Evolutionary conservation across 2,329 filamentous ascomycete genomes (phyloP).

Genomic region (Aspergillus latus): DNA sequence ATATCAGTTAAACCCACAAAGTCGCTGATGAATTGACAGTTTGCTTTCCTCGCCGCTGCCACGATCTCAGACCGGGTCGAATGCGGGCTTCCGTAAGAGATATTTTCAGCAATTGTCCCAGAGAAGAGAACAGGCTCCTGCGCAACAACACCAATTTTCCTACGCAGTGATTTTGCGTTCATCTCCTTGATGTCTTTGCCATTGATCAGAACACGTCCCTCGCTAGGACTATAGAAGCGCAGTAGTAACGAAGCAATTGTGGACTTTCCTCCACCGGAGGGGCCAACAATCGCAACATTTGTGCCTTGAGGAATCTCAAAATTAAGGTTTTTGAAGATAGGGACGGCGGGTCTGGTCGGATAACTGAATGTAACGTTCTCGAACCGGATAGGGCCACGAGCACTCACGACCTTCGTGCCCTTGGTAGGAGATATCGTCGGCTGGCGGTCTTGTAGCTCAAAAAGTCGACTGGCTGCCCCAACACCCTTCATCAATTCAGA

Average conservation of each 20-base stretch:
- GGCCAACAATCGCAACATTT: constrained; percentile 95
- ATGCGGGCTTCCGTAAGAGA: constrained; percentile 81
- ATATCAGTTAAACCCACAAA: constrained; percentile 58
- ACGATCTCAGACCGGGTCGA: constrained; percentile 80
- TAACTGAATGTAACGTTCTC: constrained; percentile 85
- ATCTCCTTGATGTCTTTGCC: constrained; percentile 78
- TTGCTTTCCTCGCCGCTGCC: constrained; percentile 82
- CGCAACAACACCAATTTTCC: constrained; percentile 90
- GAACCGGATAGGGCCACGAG: constrained; percentile 86
- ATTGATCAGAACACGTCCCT: constrained; percentile 77
- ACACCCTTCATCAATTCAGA: constrained; percentile 99
- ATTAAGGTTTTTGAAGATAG: constrained; percentile 82
- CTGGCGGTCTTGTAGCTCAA: constrained; percentile 89
- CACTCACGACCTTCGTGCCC: constrained; percentile 74
- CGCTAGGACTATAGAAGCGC: constrained; percentile 82
- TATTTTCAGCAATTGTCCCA: constrained; percentile 74
- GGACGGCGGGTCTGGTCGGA: constrained; percentile 86
- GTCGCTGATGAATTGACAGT: constrained; percentile 94
- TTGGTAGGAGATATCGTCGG: constrained; percentile 85
- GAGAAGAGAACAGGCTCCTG: constrained; percentile 96
- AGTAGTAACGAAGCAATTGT: constrained; percentile 90
- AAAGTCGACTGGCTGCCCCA: constrained; percentile 90
- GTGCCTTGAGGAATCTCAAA: constrained; percentile 91
- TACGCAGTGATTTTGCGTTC: constrained; percentile 89
- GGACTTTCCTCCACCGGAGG: constrained; percentile 93